Conservation (phyloP, 2,329 filamentous ascomycete genomes). For the Endoconidiophora polonica region DNA sequence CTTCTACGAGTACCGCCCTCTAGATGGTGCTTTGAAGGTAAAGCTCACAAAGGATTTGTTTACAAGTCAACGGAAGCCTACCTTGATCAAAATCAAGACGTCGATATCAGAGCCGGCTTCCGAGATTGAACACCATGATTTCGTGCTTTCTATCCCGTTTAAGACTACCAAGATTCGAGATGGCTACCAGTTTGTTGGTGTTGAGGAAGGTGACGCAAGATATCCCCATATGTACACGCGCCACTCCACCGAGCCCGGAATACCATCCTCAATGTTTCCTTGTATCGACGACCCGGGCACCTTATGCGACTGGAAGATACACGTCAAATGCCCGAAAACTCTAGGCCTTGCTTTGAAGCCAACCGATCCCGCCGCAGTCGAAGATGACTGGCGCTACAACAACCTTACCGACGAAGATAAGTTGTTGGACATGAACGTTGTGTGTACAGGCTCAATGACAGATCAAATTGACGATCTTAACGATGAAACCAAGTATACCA, state of each 20-base stretch:
- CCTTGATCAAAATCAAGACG: conserved; percentile 32
- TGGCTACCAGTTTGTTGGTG: conserved; percentile 79
- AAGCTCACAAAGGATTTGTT: conserved; percentile 17
- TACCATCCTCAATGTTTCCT: conserved; percentile 75
- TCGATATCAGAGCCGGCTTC: conserved; percentile 21
- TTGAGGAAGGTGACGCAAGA: conserved; percentile 59
- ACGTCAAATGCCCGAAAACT: conserved; percentile 71
- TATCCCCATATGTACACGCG: conserved; percentile 88
- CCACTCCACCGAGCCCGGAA: conserved; percentile 61
- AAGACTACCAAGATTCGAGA: conserved; percentile 59
- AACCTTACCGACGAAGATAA: conserved; percentile 59
- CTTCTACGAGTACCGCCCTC: conserved; percentile 37
- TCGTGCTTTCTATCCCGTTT: conserved; percentile 54
- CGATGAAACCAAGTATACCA: conserved; percentile 70
- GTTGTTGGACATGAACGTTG: conserved; percentile 69
- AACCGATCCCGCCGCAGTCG: conserved; percentile 19
- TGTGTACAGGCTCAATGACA: conserved; percentile 78
- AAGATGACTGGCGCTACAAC: conserved; percentile 19
- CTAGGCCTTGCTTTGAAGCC: conserved; percentile 54
- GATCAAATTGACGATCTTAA: conserved; percentile 65
- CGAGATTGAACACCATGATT: conserved; percentile 23
- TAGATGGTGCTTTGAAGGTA: conserved; percentile 32
- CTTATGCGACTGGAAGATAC: conserved; percentile 74
- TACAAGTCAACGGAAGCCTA: conserved; percentile 21
- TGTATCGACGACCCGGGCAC: conserved; percentile 77